phyloP scores from a whole-genome alignment of 441 rosid species.

The Capsella rubella region DNA sequence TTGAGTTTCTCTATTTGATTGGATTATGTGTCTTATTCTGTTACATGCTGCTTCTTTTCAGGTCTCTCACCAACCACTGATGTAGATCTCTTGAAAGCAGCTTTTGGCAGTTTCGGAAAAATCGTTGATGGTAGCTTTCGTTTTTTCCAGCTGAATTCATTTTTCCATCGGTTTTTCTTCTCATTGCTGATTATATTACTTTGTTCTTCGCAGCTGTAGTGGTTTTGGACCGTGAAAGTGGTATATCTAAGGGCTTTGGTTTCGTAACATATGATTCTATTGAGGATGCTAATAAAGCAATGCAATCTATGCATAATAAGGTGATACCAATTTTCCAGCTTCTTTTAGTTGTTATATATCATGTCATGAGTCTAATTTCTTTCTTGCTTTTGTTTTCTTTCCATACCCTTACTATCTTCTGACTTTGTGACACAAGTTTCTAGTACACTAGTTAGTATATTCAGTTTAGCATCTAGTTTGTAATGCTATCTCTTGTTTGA shows the following conservation, averaged over 20 bases:
- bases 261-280: conserved; percentile 64
- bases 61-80: conserved; percentile 39
- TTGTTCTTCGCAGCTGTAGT: conserved; percentile 43
- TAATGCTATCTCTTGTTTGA: conserved; percentile 18
- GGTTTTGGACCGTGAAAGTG: conserved; percentile 76
- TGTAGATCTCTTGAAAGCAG: conserved; percentile 48
- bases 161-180: conserved; percentile 21
- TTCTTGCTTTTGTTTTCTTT: conserved; percentile 15
- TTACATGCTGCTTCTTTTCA: conserved; percentile 13
- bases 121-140: conserved; percentile 62
- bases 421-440: background rate
- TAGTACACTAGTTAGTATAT: conserved; percentile 5
- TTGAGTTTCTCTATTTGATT: conserved; percentile 19
- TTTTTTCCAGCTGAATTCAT: background rate
- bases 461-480: conserved; percentile 1
- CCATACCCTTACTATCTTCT: conserved; percentile 9
- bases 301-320: conserved; percentile 65
- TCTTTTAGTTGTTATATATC: conserved; percentile 28
- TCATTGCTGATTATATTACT: conserved; percentile 15
- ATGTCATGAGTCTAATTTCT: conserved; percentile 12
- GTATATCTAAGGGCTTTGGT: conserved; percentile 81
- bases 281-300: conserved; percentile 78
- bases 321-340: conserved; percentile 31
- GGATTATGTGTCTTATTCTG: background rate
- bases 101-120: conserved; percentile 70